Conservation (phyloP, 768 basidiomycete genomes). For the Dioszegia crocea region DNA sequence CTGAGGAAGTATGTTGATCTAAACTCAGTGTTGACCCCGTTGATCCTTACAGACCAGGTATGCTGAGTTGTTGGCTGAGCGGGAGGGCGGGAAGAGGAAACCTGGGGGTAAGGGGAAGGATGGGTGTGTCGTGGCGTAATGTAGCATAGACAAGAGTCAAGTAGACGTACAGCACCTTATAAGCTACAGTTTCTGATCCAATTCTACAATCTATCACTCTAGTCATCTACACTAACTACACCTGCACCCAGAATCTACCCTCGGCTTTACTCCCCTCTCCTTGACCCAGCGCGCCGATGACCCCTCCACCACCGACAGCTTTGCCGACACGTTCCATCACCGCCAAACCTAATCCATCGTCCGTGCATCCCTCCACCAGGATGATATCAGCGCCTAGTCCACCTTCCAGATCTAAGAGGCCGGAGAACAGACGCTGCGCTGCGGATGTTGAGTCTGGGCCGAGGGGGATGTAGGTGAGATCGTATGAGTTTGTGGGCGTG, state of each 20-base stretch:
- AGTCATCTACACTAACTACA: slow-evolving; percentile 6
- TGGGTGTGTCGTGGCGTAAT: slow-evolving; percentile 29
- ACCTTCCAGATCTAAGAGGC: slow-evolving; percentile 70
- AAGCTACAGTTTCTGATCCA: not conserved
- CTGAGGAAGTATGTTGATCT: slow-evolving; percentile 44
- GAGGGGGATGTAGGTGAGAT: slow-evolving; percentile 36
- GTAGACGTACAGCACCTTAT: no score
- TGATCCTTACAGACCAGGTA: slow-evolving; percentile 30
- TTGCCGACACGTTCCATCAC: slow-evolving; percentile 92
- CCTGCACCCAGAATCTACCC: slow-evolving; percentile 42
- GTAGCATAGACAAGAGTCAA: not conserved
- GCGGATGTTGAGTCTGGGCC: slow-evolving; percentile 56
- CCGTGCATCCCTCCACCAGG: slow-evolving; percentile 74
- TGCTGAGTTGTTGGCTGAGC: slow-evolving; percentile 36
- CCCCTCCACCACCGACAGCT: slow-evolving; percentile 64
- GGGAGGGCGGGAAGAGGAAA: slow-evolving; percentile 18
- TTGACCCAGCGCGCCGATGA: slow-evolving; percentile 19
- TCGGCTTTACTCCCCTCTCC: slow-evolving; percentile 6
- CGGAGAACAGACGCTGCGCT: slow-evolving; percentile 81
- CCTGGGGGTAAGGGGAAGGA: slow-evolving; percentile 30
- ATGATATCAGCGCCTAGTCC: slow-evolving; percentile 74
- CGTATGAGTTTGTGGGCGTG: slow-evolving; percentile 1
- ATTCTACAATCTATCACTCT: not conserved
- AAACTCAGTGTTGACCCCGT: not conserved
- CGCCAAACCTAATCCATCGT: slow-evolving; percentile 78